These are phyloP conservation scores for Fonsecaea monophora DNA, from an alignment of 2,329 filamentous ascomycete genomes.

Conservation along the genomic window DNA sequence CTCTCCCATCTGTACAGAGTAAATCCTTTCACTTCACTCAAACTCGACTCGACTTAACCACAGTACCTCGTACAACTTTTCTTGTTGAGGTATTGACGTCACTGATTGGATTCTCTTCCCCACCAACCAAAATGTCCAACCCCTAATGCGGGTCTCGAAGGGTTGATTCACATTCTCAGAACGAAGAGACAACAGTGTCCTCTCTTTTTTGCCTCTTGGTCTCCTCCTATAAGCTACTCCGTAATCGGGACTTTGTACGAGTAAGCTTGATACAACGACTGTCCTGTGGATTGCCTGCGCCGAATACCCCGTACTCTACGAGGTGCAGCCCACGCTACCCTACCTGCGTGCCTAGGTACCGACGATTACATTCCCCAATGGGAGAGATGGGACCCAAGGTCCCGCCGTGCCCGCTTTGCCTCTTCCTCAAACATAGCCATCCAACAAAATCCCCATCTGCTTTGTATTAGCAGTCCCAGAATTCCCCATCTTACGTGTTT, in stretches of 20 bases:
- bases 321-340: neutral
- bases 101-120: neutral
- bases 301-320: neutral
- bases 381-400: neutral
- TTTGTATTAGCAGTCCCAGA: neutral
- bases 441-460: conserved; percentile 1
- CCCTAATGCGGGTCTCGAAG: conserved; percentile 2
- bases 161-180: no score
- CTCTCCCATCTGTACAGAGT: neutral
- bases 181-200: neutral
- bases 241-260: neutral
- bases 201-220: neutral
- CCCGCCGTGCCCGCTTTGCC: neutral
- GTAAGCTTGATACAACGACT: neutral
- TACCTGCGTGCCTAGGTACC: no score
- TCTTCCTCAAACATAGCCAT: neutral
- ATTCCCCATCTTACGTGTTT: conserved; percentile 1
- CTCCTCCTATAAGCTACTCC: neutral
- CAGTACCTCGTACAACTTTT: neutral
- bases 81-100: conserved; percentile 4
- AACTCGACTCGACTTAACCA: no score
- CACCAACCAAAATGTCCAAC: neutral
- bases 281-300: neutral
- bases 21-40: neutral
- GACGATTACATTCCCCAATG: neutral